Evolutionary conservation across 768 basidiomycete species (phyloP).

Genomic region (Pisolithus sp.): DNA sequence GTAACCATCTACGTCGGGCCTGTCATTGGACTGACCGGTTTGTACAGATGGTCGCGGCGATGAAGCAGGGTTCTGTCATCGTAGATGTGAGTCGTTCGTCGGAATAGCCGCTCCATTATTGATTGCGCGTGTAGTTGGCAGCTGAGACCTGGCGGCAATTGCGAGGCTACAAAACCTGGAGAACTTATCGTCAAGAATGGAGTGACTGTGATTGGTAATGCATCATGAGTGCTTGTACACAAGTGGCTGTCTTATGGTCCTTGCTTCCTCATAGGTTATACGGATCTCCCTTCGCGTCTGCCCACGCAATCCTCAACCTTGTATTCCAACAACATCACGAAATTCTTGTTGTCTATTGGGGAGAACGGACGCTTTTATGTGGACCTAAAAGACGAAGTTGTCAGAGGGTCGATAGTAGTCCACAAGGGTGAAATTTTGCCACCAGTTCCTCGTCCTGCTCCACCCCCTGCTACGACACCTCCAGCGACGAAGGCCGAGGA

Average conservation of each 20-base stretch:
- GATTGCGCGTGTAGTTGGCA: conserved; percentile 34
- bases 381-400: conserved; percentile 78
- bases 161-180: conserved; percentile 75
- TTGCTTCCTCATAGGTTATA: conserved; percentile 48
- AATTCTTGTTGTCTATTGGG: conserved; percentile 79
- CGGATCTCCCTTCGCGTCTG: conserved; percentile 80
- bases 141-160: conserved; percentile 90
- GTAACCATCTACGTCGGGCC: not conserved
- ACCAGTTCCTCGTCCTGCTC: conserved; percentile 61
- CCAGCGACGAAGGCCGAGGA: conserved; percentile 43
- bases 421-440: conserved; percentile 61
- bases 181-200: conserved; percentile 63
- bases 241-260: not conserved
- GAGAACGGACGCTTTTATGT: conserved; percentile 55
- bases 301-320: conserved; percentile 86
- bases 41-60: conserved; percentile 69
- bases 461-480: conserved; percentile 50
- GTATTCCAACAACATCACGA: conserved; percentile 88
- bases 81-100: conserved; percentile 46
- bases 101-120: conserved; percentile 4
- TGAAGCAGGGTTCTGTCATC: conserved; percentile 88
- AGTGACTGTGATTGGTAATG: conserved; percentile 73
- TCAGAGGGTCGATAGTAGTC: conserved; percentile 71
- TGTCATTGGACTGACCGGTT: conserved; percentile 5
- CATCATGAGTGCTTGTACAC: not conserved